These are phyloP conservation scores for Pelargonium myrrhifolium DNA, from an alignment of 441 rosid genomes.

Conservation along the genomic window DNA sequence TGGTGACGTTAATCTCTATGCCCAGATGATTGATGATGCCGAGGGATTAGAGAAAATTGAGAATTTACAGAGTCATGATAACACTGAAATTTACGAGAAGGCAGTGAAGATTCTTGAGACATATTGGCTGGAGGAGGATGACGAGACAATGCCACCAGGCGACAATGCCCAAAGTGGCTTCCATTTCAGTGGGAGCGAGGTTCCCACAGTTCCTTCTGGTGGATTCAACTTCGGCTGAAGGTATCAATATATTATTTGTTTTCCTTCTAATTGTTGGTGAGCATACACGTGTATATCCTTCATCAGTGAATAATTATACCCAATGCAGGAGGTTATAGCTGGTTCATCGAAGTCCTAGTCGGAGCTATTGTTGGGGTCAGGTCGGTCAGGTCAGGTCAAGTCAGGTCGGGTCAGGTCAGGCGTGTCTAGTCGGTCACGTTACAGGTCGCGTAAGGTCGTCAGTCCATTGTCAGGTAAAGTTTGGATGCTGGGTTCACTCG, in stretches of 20 bases:
- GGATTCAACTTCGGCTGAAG: slow-evolving; percentile 81
- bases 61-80: slow-evolving; percentile 18
- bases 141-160: slow-evolving; percentile 58
- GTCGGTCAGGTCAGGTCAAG: neutral
- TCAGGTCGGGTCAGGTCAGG: neutral
- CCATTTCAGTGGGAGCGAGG: slow-evolving; percentile 53
- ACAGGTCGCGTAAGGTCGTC: too few species aligned
- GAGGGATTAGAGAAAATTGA: slow-evolving; percentile 22
- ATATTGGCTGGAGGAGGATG: slow-evolving; percentile 81
- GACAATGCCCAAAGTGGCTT: slow-evolving; percentile 50
- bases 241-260: slow-evolving; percentile 14
- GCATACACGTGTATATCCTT: neutral
- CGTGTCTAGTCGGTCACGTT: neutral
- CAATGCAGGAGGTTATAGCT: neutral
- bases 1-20: slow-evolving; percentile 15
- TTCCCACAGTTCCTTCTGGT: slow-evolving; percentile 57
- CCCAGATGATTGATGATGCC: slow-evolving; percentile 18
- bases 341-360: neutral
- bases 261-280: neutral
- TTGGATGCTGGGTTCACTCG: too few species aligned
- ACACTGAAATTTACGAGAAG: slow-evolving; percentile 21
- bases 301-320: neutral
- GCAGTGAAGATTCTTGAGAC: slow-evolving; percentile 75
- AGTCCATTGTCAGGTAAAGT: too few species aligned
- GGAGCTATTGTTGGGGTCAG: slow-evolving; percentile 1